These are phyloP conservation scores for Oropetium thomaeum DNA, from an alignment of 176 grass and related monocot genomes.

Conservation along the genomic window DNA sequence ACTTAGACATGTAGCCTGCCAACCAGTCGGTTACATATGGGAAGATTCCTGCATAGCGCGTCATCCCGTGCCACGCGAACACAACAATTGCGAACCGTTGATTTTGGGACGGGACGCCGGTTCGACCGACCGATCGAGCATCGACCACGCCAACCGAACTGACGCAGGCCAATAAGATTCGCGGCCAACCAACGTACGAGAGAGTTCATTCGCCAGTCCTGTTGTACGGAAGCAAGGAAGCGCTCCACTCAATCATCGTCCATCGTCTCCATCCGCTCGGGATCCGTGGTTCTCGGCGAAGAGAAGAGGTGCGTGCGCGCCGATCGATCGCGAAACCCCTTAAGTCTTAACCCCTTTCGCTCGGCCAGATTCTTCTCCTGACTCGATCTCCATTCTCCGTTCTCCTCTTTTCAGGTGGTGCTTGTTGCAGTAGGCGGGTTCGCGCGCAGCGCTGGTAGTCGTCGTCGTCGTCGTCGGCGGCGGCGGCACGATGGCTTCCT, in stretches of 20 bases:
- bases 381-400: neutral
- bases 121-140: neutral
- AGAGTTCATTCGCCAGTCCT: neutral
- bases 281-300: slow-evolving; percentile 1
- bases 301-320: slow-evolving; percentile 23
- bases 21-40: neutral
- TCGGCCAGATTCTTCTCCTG: neutral
- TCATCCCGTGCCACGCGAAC: neutral
- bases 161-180: neutral
- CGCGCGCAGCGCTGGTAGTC: neutral
- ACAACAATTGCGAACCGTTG: neutral
- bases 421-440: slow-evolving; percentile 6
- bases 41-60: neutral
- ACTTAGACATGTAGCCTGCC: slow-evolving; percentile 1
- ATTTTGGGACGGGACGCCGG: neutral
- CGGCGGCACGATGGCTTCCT: slow-evolving; percentile 61
- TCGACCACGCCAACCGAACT: slow-evolving; percentile 1
- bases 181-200: neutral
- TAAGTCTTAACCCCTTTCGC: too few relatives aligned
- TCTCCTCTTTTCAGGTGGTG: slow-evolving; percentile 21
- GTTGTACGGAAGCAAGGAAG: too few relatives aligned
- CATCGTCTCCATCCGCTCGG: neutral
- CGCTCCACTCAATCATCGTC: slow-evolving; percentile 16
- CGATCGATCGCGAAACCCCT: neutral
- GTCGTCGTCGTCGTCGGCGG: neutral